Percentiles rank a stretch among this genome's conserved stretches.
Evolutionary conservation across 768 basidiomycete genomes (phyloP).

Genomic region (Kwoniella botswanensis): DNA sequence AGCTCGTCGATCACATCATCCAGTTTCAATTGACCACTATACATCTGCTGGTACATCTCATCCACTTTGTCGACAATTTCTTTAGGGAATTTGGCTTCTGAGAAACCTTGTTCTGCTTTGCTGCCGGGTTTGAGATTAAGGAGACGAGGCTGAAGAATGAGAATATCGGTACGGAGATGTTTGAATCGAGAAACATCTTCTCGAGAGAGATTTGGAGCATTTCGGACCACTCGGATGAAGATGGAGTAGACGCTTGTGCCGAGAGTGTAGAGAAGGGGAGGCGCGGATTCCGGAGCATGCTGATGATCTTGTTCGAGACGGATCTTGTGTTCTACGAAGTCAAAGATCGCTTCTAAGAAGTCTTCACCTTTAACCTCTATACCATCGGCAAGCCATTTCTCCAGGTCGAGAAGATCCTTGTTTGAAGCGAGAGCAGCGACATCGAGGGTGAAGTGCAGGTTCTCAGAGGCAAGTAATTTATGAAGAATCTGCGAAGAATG

Average conservation of each 20-base stretch:
- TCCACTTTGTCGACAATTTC: constrained; percentile 95
- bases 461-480: constrained; percentile 84
- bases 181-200: constrained; percentile 83
- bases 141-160: constrained; percentile 93
- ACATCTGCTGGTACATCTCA: constrained; percentile 96
- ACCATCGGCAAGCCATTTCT: constrained; percentile 94
- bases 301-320: constrained; percentile 80
- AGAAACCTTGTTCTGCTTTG: constrained; percentile 88
- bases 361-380: constrained; percentile 79
- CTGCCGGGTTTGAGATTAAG: constrained; percentile 84
- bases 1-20: constrained; percentile 91
- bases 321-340: constrained; percentile 91
- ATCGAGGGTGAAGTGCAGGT: constrained; percentile 88
- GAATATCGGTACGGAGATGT: constrained; percentile 87
- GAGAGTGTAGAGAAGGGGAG: constrained; percentile 35
- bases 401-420: constrained; percentile 89
- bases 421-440: constrained; percentile 92
- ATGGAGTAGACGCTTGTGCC: constrained; percentile 71
- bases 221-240: constrained; percentile 86
- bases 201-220: constrained; percentile 74
- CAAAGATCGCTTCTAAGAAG: constrained; percentile 83
- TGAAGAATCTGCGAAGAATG: constrained; percentile 70
- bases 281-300: constrained; percentile 65
- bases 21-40: constrained; percentile 89
- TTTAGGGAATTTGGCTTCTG: constrained; percentile 80